Conservation (phyloP, 306 rosid genomes). For the Rosa lucieae region DNA sequence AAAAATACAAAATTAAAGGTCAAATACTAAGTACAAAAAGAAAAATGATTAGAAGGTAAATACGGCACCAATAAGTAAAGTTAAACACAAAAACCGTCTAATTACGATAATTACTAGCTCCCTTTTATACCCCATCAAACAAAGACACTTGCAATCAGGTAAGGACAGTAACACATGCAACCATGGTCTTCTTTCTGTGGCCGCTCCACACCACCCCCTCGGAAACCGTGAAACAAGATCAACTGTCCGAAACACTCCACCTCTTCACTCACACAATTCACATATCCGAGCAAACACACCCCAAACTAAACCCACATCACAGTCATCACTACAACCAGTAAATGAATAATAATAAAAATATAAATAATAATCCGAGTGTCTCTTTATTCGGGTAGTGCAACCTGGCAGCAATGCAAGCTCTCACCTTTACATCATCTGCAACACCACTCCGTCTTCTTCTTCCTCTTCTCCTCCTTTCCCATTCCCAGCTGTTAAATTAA, state of each 20-base stretch:
- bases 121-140: background rate
- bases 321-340: background rate
- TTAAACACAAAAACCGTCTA: background rate
- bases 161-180: background rate
- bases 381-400: conserved; percentile 12
- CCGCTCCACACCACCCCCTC: background rate
- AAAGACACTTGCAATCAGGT: background rate
- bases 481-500: background rate
- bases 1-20: background rate
- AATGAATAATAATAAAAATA: background rate
- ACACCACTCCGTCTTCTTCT: background rate
- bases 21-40: background rate
- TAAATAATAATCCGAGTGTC: background rate
- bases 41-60: background rate
- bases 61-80: background rate
- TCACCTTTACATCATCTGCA: conserved; percentile 6
- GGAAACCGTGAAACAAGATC: background rate
- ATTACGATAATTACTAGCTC: background rate
- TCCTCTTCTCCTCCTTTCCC: background rate
- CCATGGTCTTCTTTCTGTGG: background rate
- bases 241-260: background rate
- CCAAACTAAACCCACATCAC: background rate
- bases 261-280: background rate
- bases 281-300: background rate
- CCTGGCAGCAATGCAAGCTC: conserved; percentile 41